Evolutionary conservation across 1,284 basidiomycete genomes (phyloP).

Genomic region (Ganoderma lingzhi): DNA sequence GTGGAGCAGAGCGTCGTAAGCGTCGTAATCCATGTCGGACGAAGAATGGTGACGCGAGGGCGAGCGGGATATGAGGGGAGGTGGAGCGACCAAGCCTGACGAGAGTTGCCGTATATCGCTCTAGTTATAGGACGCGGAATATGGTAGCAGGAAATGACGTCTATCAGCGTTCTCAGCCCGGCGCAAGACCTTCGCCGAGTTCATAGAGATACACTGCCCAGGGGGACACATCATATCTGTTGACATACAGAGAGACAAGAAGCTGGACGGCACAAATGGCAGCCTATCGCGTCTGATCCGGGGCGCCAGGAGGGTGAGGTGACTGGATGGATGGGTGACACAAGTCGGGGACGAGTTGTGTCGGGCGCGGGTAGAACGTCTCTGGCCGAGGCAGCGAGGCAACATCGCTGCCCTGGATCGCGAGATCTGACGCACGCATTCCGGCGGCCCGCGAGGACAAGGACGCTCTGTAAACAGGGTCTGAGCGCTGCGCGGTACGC

Average conservation of each 20-base stretch:
- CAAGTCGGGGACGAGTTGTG: constrained; percentile 34
- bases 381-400: neutral
- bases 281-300: constrained; percentile 17
- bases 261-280: constrained; percentile 10
- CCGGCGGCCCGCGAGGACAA: neutral
- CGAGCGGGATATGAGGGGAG: constrained; percentile 14
- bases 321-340: constrained; percentile 11
- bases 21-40: constrained; percentile 72
- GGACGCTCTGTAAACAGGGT: constrained; percentile 4
- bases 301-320: constrained; percentile 12
- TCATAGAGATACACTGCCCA: constrained; percentile 7
- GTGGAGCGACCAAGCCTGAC: neutral
- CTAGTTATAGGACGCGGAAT: neutral
- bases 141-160: neutral
- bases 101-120: neutral
- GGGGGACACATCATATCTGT: neutral
- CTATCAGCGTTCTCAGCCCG: neutral
- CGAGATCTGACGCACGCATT: constrained; percentile 1
- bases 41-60: neutral
- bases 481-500: constrained; percentile 5
- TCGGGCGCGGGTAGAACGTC: constrained; percentile 15
- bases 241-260: neutral
- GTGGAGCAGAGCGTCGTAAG: constrained; percentile 75
- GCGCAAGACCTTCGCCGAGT: constrained; percentile 6
- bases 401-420: neutral